Conservation (phyloP, 2,329 filamentous ascomycete genomes). For the Fusarium brachygibbosum region DNA sequence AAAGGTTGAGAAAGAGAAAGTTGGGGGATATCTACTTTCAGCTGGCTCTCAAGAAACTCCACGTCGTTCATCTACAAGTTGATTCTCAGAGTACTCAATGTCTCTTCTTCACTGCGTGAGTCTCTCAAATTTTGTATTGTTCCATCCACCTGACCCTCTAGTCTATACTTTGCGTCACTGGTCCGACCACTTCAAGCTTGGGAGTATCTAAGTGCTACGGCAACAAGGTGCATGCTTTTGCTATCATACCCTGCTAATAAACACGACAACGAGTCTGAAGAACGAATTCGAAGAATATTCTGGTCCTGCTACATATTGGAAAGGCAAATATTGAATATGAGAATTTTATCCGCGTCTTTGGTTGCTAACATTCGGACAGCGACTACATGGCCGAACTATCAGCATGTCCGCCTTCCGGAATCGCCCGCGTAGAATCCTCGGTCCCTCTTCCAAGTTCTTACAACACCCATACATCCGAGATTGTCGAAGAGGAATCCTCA, state of each 20-base stretch:
- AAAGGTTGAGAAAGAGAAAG: constrained; percentile 51
- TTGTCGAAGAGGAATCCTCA: constrained; percentile 62
- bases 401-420: constrained; percentile 63
- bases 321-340: constrained; percentile 49
- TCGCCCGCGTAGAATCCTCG: constrained; percentile 65
- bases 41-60: constrained; percentile 60
- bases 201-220: constrained; percentile 64
- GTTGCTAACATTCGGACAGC: constrained; percentile 45
- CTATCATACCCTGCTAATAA: constrained; percentile 58
- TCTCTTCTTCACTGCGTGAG: constrained; percentile 64
- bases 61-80: constrained; percentile 62
- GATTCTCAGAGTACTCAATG: constrained; percentile 63
- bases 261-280: constrained; percentile 57
- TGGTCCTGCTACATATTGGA: constrained; percentile 69
- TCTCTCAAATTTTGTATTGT: fast-evolving
- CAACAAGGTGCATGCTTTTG: constrained; percentile 64
- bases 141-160: not conserved
- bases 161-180: constrained; percentile 64
- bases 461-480: constrained; percentile 57
- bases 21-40: constrained; percentile 62
- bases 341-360: fast-evolving
- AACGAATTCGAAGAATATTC: constrained; percentile 65
- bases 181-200: constrained; percentile 65
- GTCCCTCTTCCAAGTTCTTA: constrained; percentile 63
- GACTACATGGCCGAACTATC: constrained; percentile 67